These are phyloP conservation scores for Xylariaceae sp. DNA, from an alignment of 2,329 filamentous ascomycete species.

Conservation along the genomic window DNA sequence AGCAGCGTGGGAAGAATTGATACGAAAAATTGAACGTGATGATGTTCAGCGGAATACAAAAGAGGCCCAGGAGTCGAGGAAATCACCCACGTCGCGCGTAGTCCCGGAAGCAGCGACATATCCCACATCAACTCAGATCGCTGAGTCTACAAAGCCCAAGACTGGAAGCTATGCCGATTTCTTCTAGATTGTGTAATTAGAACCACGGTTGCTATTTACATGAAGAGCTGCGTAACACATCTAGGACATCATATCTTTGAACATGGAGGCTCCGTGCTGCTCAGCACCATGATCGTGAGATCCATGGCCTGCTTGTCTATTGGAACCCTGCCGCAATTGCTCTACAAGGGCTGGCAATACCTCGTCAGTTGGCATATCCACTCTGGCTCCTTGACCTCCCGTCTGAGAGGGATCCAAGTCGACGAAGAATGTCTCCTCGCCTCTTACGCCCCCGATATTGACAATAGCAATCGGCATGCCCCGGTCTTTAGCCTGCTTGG, in stretches of 20 bases:
- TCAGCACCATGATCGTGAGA: conserved; percentile 18
- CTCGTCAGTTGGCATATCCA: conserved; percentile 54
- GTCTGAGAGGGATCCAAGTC: conserved; percentile 47
- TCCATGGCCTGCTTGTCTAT: conserved; percentile 9
- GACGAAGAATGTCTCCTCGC: conserved; percentile 68
- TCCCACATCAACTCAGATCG: conserved; percentile 11
- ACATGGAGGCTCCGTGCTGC: conserved; percentile 34
- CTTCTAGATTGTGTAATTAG: conserved; percentile 36
- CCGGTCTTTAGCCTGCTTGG: conserved; percentile 74
- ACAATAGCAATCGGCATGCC: conserved; percentile 83
- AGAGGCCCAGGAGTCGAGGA: conserved; percentile 13
- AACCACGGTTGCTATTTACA: no score
- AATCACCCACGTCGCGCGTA: conserved; percentile 14
- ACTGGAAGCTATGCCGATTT: conserved; percentile 40
- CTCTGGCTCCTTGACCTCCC: conserved; percentile 50
- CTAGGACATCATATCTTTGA: conserved; percentile 59
- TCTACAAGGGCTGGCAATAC: conserved; percentile 55
- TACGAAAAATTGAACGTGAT: conserved; percentile 64
- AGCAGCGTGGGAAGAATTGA: conserved; percentile 79
- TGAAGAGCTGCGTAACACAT: no score
- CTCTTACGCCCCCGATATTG: conserved; percentile 80
- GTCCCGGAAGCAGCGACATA: conserved; percentile 21
- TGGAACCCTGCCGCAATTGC: conserved; percentile 35
- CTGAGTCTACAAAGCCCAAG: conserved; percentile 19
- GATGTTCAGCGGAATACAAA: conserved; percentile 45